Conservation (phyloP, 495 filamentous ascomycete genomes). For the Filosporella fistucella region DNA sequence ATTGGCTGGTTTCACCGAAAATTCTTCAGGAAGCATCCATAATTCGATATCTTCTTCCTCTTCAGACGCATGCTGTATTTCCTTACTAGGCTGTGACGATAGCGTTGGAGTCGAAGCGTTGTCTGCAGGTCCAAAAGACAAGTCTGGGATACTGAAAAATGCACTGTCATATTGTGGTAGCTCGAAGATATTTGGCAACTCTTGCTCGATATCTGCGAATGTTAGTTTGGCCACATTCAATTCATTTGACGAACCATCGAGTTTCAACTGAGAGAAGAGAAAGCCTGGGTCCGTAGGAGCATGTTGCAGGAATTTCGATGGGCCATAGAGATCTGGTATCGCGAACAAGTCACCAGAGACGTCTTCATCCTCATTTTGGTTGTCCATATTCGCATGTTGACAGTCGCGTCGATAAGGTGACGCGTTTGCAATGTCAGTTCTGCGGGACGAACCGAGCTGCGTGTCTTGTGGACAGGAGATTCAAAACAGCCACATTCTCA, state of each 20-base stretch:
- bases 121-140: constrained; percentile 17
- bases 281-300: constrained; percentile 13
- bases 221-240: neutral
- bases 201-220: constrained; percentile 16
- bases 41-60: constrained; percentile 36
- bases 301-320: constrained; percentile 6
- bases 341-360: constrained; percentile 60
- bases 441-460: too few species aligned
- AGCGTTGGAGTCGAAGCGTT: constrained; percentile 9
- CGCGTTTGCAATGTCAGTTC: constrained; percentile 4
- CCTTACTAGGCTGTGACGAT: neutral
- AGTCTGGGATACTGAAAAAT: constrained; percentile 23
- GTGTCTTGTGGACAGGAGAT: too few species aligned
- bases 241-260: constrained; percentile 15
- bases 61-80: neutral
- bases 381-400: constrained; percentile 18
- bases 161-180: constrained; percentile 6
- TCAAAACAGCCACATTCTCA: too few species aligned
- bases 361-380: constrained; percentile 39
- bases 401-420: constrained; percentile 12
- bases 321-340: constrained; percentile 61
- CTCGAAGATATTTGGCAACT: constrained; percentile 10
- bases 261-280: constrained; percentile 18
- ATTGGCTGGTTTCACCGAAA: constrained; percentile 29
- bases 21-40: constrained; percentile 43